Evolutionary conservation across 768 basidiomycete species (phyloP), one percentile per base, ranked within the genome.

Genomic region (Omphalotus guepiniiformis): DNA sequence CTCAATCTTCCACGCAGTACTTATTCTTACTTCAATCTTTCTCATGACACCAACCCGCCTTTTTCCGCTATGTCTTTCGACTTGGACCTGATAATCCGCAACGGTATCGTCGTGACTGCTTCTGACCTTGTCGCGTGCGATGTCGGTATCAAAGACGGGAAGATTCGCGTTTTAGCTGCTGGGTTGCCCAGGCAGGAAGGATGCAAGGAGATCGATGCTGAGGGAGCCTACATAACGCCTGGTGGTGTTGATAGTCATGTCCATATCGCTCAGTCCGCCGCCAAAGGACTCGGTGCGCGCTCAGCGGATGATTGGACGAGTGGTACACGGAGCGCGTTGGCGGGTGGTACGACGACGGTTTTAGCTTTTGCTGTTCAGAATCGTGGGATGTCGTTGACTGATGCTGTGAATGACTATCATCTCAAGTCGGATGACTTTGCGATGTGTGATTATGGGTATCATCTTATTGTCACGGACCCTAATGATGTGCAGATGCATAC

Each of bases 221-320:
- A 66, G 27, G 67, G 67, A 1, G 65, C 58, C 2, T 67, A 54
- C 50, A 49, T 68, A 2, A 68, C 65, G 4, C 67, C 67, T 13
- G 67, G 67, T 2, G 61, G 66, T 2, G 54, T 69, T 37, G 67
- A 69, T 52, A 58, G 61, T 12, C 67, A 69, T 41, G 67, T 68
- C 13, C 67, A 69, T 47, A 55, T 69, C 39, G 60, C 58, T 4
- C 67, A 68, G 39, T 56, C 48, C 15, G 25, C 42, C n/a, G 25
- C 42, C 25, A 44, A 34, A n/a, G 39, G 39, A 41, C 18, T 19
- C 16, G 30, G 9, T 59, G 57, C n/a, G 58, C 60, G 2, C 43
- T 49, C 21, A 15, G 64, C 62, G 1, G 67, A 69, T 42, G 55
- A 61, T 44, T 69, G 59, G 59, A 61, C 58, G 1, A 62, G 59